These are phyloP conservation scores for Cicer chorassanicum DNA, from an alignment of 306 rosid species.

Conservation along the genomic window DNA sequence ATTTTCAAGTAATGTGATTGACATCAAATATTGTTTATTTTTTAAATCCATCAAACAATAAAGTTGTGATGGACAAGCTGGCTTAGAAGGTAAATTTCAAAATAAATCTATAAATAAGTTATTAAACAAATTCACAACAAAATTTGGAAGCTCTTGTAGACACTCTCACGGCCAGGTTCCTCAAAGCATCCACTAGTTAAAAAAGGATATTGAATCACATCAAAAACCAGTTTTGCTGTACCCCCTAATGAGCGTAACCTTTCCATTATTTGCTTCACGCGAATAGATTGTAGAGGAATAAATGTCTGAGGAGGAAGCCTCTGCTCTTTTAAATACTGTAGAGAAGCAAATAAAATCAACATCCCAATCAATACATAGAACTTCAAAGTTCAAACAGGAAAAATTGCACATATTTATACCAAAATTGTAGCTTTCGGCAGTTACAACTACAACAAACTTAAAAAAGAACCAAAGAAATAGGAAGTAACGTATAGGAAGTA, in stretches of 20 bases:
- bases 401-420: conserved; percentile 9
- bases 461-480: conserved; percentile 24
- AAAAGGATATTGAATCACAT: conserved; percentile 97
- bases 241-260: conserved; percentile 89
- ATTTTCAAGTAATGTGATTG: conserved; percentile 11
- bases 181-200: conserved; percentile 35
- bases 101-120: conserved; percentile 6
- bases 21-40: conserved; percentile 17
- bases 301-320: conserved; percentile 99
- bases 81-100: conserved; percentile 29
- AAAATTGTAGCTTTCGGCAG: conserved; percentile 36
- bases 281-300: conserved; percentile 95
- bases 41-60: conserved; percentile 11
- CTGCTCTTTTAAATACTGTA: conserved; percentile 98
- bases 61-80: conserved; percentile 30
- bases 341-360: conserved; percentile 42
- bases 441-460: background rate
- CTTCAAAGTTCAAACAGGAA: conserved; percentile 34
- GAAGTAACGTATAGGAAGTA: conserved; percentile 1
- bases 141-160: conserved; percentile 15
- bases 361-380: conserved; percentile 34
- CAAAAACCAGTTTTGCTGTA: conserved; percentile 83
- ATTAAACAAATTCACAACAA: conserved; percentile 32
- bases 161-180: conserved; percentile 18
- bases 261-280: conserved; percentile 93